Conservation (phyloP, 2,329 filamentous ascomycete genomes). For the Colletotrichum incanum region DNA sequence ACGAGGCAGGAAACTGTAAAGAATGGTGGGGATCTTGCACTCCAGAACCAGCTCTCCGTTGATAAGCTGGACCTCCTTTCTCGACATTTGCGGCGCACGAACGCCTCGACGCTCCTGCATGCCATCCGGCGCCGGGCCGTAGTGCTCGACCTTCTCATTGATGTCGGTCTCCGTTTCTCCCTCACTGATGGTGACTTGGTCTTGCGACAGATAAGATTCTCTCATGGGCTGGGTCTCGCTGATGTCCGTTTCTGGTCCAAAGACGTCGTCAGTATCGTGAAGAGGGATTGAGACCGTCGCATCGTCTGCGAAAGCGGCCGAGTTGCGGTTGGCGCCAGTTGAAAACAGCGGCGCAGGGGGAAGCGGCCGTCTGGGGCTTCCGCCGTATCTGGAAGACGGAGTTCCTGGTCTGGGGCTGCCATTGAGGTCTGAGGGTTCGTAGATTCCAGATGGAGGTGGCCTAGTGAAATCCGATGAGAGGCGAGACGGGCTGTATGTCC, state of each 20-base stretch:
- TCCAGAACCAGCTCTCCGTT: constrained; percentile 98
- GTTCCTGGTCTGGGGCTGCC: constrained; percentile 93
- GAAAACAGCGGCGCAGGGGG: constrained; percentile 91
- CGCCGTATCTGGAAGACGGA: constrained; percentile 89
- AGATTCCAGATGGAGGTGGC: constrained; percentile 80
- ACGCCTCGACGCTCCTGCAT: constrained; percentile 91
- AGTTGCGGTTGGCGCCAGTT: constrained; percentile 61
- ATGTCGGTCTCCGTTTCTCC: constrained; percentile 52
- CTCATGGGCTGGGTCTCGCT: constrained; percentile 66
- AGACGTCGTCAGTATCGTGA: constrained; percentile 79
- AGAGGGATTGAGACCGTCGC: constrained; percentile 82
- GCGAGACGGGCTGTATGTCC: constrained; percentile 72
- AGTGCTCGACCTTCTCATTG: constrained; percentile 80
- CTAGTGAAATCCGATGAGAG: constrained; percentile 75
- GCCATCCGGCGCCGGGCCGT: constrained; percentile 88
- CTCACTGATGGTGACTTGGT: constrained; percentile 70
- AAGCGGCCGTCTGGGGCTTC: constrained; percentile 87
- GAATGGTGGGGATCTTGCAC: constrained; percentile 98
- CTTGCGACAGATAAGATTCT: constrained; percentile 71
- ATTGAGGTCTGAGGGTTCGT: constrained; percentile 91
- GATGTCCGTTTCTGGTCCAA: constrained; percentile 74
- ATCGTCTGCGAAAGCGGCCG: constrained; percentile 74
- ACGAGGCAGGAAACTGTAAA: constrained; percentile 96
- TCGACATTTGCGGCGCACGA: constrained; percentile 88
- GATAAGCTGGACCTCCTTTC: constrained; percentile 95